phyloP scores from a whole-genome alignment of 225 moss, liverwort and hornwort species.

The Sphagnum tenellum region DNA sequence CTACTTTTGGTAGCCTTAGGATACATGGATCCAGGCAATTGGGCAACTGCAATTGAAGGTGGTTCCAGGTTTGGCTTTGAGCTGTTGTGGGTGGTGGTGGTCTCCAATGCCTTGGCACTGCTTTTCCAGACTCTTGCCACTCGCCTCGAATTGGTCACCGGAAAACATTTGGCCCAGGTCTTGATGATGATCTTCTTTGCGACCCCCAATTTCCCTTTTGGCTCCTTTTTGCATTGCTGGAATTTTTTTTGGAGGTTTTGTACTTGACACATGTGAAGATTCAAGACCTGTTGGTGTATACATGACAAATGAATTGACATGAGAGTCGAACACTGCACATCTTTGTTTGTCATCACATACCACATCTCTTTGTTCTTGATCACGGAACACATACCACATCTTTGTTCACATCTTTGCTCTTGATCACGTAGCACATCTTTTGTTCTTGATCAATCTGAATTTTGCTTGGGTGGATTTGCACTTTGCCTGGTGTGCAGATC shows the following conservation, averaged over 20 bases:
- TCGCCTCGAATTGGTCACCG: conserved; percentile 64
- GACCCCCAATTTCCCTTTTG: too few relatives aligned
- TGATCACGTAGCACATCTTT: too few relatives aligned
- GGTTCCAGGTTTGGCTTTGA: conserved; percentile 75
- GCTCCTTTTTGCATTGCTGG: too few relatives aligned
- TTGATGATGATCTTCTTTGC: background rate
- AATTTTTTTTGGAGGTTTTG: background rate
- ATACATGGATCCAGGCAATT: conserved; percentile 88
- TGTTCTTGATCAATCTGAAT: too few relatives aligned
- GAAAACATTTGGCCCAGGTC: conserved; percentile 75
- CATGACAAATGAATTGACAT: background rate
- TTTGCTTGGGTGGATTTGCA: too few relatives aligned
- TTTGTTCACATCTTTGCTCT: too few relatives aligned
- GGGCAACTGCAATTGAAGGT: conserved; percentile 64
- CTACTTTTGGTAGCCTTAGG: conserved; percentile 62
- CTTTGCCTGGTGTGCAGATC: conserved; percentile 33
- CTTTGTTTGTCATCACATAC: too few relatives aligned
- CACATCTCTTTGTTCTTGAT: too few relatives aligned
- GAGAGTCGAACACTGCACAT: background rate
- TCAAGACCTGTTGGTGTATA: background rate
- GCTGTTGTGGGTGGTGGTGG: conserved; percentile 59
- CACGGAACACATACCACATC: too few relatives aligned
- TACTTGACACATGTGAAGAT: background rate
- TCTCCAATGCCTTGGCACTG: conserved; percentile 54
- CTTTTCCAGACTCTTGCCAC: conserved; percentile 67